Base-by-base conservation (phyloP, 257 asterid genomes). In the Sherardia arvensis region DNA sequence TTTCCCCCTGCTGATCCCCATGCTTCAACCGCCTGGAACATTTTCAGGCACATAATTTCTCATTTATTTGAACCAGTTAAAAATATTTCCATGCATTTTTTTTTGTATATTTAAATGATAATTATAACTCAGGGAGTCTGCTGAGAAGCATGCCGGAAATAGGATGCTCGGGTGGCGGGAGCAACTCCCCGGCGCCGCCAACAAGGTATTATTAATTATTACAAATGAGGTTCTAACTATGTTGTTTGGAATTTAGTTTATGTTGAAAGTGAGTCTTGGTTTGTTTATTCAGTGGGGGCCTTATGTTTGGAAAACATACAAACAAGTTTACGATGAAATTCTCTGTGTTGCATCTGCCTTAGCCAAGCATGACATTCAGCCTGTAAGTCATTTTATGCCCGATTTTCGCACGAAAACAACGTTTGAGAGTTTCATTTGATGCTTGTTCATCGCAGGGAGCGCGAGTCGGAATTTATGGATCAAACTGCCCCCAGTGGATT, bases 401-500 rank as follows among this genome's bases (percentile, higher is more conserved):
- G n/a, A 40, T 40, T 40, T 12, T 14, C n/a, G n/a, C n/a, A n/a
- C n/a, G n/a, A n/a, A n/a, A n/a, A n/a, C n/a, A n/a, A n/a, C n/a
- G 21, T 17, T 9, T 53, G 15, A 53, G 47, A 15, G 21, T 53
- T 53, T 53, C 4, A n/a, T 30, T 63, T 54, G 34, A 15, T 23
- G 38, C 29, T 58, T 8, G 26, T 3, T 0, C 18, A 11, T 28
- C 8, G 11, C 62, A 92, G 98, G 95, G 95, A 29, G 90, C 86
- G 72, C 80, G 93, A 64, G 66, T 92, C 68, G 98, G 98, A 71
- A 77, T 92, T 38, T 92, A 92, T 74, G 97, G 99, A 61, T 30
- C 88, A 30, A 92, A 92, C 68, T 92, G 97, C 78, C 97, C 99
- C 64, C 95, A 92, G 74, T 92, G 99, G 99, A 85, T 92, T 65